These are phyloP conservation scores for Raffaelea arxii DNA, from an alignment of 2,329 filamentous ascomycete species.

Conservation along the genomic window DNA sequence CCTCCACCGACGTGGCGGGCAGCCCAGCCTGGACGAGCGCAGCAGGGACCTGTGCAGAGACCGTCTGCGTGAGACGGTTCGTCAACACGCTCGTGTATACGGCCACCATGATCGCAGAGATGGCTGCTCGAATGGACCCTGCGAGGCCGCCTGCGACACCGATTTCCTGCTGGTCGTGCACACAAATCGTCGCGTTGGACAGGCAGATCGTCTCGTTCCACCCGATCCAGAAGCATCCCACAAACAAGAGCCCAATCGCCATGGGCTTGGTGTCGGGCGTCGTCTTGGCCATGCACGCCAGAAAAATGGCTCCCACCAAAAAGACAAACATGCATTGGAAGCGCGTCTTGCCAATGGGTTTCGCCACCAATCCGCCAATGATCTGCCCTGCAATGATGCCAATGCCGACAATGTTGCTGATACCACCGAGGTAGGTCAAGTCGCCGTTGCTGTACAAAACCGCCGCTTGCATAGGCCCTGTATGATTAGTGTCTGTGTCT, in stretches of 20 bases:
- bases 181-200: slow-evolving; percentile 15
- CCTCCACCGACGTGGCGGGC: slow-evolving; percentile 15
- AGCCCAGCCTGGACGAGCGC: slow-evolving; percentile 19
- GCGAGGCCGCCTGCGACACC: slow-evolving; percentile 18
- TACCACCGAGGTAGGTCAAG: slow-evolving; percentile 11
- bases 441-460: slow-evolving; percentile 15
- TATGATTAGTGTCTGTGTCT: too few species aligned
- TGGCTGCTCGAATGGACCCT: slow-evolving; percentile 15
- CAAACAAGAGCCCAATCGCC: slow-evolving; percentile 14
- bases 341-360: slow-evolving; percentile 13
- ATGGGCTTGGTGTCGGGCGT: slow-evolving; percentile 14
- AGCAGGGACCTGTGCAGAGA: slow-evolving; percentile 17
- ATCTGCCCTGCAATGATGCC: slow-evolving; percentile 19
- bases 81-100: slow-evolving; percentile 21
- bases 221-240: slow-evolving; percentile 19
- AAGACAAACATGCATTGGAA: slow-evolving; percentile 18
- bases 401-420: slow-evolving; percentile 15
- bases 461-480: slow-evolving; percentile 18
- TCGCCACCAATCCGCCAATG: slow-evolving; percentile 15
- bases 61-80: slow-evolving; percentile 15
- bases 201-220: slow-evolving; percentile 20
- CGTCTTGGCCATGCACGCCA: slow-evolving; percentile 11
- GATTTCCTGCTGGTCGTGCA: slow-evolving; percentile 19
- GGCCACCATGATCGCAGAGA: slow-evolving; percentile 14
- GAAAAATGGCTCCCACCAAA: slow-evolving; percentile 14